Evolutionary conservation across 805 yeast species (phyloP), one percentile per base, ranked within the genome.

Genomic region (Lipomyces orientalis): DNA sequence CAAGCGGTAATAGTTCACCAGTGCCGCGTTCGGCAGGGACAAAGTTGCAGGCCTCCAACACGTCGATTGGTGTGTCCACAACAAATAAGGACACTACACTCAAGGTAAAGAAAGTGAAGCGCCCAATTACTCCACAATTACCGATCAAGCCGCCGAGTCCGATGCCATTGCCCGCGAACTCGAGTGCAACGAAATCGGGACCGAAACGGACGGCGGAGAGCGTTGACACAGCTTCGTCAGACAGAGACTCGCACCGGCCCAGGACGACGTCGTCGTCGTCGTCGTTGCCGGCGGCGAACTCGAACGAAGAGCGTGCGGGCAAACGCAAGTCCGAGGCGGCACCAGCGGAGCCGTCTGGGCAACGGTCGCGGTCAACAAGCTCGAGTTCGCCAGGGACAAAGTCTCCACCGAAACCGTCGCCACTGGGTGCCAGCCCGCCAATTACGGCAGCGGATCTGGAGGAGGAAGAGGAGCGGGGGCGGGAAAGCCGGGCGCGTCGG

Each of bases 341-440:
- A 19, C 16, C 60, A 12, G 37, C 19, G 49, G 34, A 22, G 29
- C 14, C 14, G 35, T 25, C 58, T n/a, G 5, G 19, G 35, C 35
- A 12, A 14, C 39, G 62, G 29, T 52, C 60, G 6, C 46, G 60
- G 10, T 35, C 58, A 4, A 9, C 52, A 52, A 54, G 51, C 29
- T 31, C 57, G 34, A 54, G 46, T 10, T 51, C 58, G 31, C 58
- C 65, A 2, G 59, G 63, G 8, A 34, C 65, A 10, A 68, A 61
- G 34, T 65, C 70, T 25, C 71, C 71, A 4, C 54, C 68, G 31
- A 69, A 68, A 43, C 71, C 66, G 29, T 68, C 71, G 8, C 71
- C 71, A n/a, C 61, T 68, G 12, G 71, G 71, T 19, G 68, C 71
- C 2, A 49, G 64, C 16, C 71, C 71, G 46, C 70, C 71, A 12